Base-by-base conservation (phyloP, 2,329 filamentous ascomycete species). In the Colletotrichum paranaense region DNA sequence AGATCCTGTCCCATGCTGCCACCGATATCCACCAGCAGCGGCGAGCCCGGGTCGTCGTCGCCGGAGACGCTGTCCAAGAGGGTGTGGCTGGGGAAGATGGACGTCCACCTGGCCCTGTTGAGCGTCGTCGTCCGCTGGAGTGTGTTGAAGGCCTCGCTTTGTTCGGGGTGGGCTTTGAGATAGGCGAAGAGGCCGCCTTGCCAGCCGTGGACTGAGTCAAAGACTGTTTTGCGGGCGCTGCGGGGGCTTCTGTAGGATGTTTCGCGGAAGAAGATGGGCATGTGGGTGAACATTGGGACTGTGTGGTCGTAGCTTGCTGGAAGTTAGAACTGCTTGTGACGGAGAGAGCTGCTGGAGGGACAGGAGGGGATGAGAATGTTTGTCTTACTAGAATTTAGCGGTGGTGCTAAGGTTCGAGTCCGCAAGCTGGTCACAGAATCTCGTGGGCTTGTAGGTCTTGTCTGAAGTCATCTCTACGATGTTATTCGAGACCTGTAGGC, bases 11-110 rank as follows among this genome's bases (percentile, higher is more conserved):
- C 63, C 8, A 62, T 19, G 9, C 46, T 71, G 0, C 68, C 68
- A n/a, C 63, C 63, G n/a, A 71, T 64, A 6, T 71, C 56, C 2
- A 71, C 68, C 4, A 68, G 63, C 9, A 71, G 56, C 9, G 68
- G 68, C 2, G 60, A 28, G 3, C 19, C 46, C 24, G 68, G 11
- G 11, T 71, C 62, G 6, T 19, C 38, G 16, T 19, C 38, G 38
- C 38, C 38, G 38, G 38, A 42, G 38, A 14, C 38, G 4, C 6
- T 32, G 5, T 46, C 63, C 9, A 55, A 14, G 1, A 67, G 56
- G 1, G 7, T 60, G 14, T 52, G 32, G 4, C 46, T 55, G n/a
- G 68, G 68, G 42, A 53, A 67, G 11, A 71, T 55, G 5, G 55
- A 35, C 1, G 63, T 71, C 68, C 68, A 71, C 7, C 56, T 53